Base-by-base conservation (phyloP, 192 early-diverging fungal genomes). In the Coemansia sp. region DNA sequence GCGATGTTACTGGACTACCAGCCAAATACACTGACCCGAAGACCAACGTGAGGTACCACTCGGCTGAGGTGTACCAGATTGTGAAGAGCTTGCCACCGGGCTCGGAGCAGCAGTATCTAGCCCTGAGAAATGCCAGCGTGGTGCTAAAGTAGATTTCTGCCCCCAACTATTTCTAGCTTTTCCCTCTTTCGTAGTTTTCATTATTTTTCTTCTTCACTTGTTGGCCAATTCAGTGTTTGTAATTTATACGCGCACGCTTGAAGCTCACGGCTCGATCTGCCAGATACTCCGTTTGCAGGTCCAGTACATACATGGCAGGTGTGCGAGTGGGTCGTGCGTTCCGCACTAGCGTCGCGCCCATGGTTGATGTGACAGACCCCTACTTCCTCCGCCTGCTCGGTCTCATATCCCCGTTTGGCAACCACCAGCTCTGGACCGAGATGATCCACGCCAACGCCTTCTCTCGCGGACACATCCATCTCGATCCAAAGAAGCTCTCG, bases 1-100 rank as follows among this genome's bases (percentile, higher is more conserved):
- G 91, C 63, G 91, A 94, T 60, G 83, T 94, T 41, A 94, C 91
- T 6, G 91, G 91, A 15, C 69, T 93, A 34, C 87, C 89, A 38
- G 89, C 89, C 22, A 79, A 63, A 13, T 94, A 94, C 63, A 91
- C 90, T 1, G 92, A 94, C 67, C 92, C 92, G 17, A 92, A 92
- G 70, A 89, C 89, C 1, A 77, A 85, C 9, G 63, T 94, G 29
- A 77, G 92, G 15, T 94, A 92, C 52, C 82, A 89, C 54, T 87
- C 87, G 40, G 83, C 84, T 1, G 89, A 92, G 58, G 80, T 92
- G 11, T 94, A 92, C 74, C 83, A 85, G 58, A 69, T 82, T 34
- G 82, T 92, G 35, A 82, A 85, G 45, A 77, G 74, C 26, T 63
- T 91, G 60, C 83, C 84, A 30, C 86, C 85, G n/a, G 80, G 83